phyloP scores from a whole-genome alignment of 1,284 basidiomycete genomes.

The Sanghuangporus sanghuang region DNA sequence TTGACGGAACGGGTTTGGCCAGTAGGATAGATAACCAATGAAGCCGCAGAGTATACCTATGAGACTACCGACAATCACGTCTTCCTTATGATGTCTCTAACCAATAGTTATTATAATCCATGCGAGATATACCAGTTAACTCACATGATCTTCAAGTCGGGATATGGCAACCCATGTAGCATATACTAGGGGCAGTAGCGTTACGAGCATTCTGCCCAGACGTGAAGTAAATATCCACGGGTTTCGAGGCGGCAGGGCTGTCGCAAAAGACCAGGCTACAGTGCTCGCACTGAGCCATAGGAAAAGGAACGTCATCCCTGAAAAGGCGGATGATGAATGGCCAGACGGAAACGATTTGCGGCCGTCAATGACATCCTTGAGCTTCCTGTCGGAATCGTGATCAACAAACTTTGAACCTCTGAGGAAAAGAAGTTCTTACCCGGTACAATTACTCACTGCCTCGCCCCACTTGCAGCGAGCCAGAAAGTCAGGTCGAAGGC shows the following conservation, averaged over 20 bases:
- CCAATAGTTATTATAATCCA: not conserved
- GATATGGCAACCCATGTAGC: constrained; percentile 59
- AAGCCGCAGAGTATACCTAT: constrained; percentile 49
- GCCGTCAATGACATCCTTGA: constrained; percentile 41
- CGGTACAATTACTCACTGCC: constrained; percentile 44
- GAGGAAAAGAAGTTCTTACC: constrained; percentile 31
- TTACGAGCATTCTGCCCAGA: constrained; percentile 42
- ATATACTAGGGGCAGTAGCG: constrained; percentile 48
- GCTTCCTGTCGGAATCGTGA: constrained; percentile 28
- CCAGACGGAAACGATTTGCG: constrained; percentile 62
- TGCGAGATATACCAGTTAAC: constrained; percentile 21
- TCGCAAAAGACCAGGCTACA: constrained; percentile 50
- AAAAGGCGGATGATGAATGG: constrained; percentile 62
- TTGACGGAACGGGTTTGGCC: constrained; percentile 56
- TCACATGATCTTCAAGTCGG: constrained; percentile 59
- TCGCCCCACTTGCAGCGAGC: constrained; percentile 58
- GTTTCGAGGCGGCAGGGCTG: constrained; percentile 31
- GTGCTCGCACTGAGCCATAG: constrained; percentile 62
- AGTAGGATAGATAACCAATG: constrained; percentile 54
- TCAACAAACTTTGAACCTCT: not conserved
- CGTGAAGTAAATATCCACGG: constrained; percentile 39
- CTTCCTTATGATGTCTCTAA: constrained; percentile 64
- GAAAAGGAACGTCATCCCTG: constrained; percentile 58
- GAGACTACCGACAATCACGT: constrained; percentile 55
- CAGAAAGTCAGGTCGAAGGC: constrained; percentile 67